Conservation (phyloP, 768 basidiomycete genomes). For the Leucocoprinus sp. region DNA sequence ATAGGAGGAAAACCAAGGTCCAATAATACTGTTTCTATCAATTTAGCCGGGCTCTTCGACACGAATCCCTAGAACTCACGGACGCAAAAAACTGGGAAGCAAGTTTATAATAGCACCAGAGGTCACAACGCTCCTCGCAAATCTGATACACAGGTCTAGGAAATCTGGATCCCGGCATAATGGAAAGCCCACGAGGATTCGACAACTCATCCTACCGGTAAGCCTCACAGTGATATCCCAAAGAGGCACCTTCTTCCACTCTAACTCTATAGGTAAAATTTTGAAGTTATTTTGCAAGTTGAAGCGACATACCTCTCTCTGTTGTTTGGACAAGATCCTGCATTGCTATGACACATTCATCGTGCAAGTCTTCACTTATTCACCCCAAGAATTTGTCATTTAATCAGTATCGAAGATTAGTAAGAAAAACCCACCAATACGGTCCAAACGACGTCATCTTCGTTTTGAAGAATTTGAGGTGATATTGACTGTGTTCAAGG, state of each 20-base stretch:
- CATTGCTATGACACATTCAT: conserved; percentile 1
- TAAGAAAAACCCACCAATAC: background rate
- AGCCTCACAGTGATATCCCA: conserved; percentile 12
- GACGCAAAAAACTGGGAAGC: conserved; percentile 14
- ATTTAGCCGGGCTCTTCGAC: conserved; percentile 2
- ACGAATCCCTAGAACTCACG: conserved; percentile 11
- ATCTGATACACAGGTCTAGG: conserved; percentile 14
- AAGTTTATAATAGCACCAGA: conserved; percentile 15
- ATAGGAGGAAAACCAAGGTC: conserved; percentile 9
- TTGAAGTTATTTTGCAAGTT: background rate
- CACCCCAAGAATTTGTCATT: background rate
- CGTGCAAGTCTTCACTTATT: conserved; percentile 5
- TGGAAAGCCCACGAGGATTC: conserved; percentile 19
- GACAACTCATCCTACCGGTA: conserved; percentile 15
- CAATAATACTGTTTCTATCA: conserved; percentile 15
- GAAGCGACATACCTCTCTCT: background rate
- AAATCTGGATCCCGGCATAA: conserved; percentile 18
- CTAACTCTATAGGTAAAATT: background rate
- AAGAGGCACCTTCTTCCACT: conserved; percentile 9
- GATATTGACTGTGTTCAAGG: background rate
- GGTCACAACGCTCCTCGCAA: conserved; percentile 14
- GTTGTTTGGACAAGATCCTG: background rate
- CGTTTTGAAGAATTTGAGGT: background rate
- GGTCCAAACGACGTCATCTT: conserved; percentile 1
- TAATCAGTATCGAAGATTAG: background rate